These are phyloP conservation scores for Taphrina deformans DNA, from an alignment of 1,139 yeast species.

Conservation along the genomic window DNA sequence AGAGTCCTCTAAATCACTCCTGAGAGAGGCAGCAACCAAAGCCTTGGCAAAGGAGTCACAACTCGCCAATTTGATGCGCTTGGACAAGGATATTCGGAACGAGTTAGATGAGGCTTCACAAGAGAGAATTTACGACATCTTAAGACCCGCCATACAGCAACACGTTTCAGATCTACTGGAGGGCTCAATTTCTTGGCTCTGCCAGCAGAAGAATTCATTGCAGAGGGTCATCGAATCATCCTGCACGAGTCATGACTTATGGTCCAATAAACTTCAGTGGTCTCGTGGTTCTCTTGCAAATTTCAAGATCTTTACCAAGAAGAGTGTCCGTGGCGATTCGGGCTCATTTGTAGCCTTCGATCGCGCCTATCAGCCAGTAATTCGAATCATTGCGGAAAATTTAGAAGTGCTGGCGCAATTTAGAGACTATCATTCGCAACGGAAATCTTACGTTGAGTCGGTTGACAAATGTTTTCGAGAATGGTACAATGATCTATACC, in stretches of 20 bases:
- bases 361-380: background rate
- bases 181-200: background rate
- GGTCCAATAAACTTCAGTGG: conserved; percentile 12
- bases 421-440: background rate
- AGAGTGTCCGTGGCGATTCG: conserved; percentile 16
- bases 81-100: conserved; percentile 2
- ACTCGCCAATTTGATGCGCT: background rate
- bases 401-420: background rate
- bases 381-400: background rate
- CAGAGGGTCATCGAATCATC: background rate
- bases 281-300: background rate
- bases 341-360: background rate
- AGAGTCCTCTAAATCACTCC: background rate
- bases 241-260: background rate
- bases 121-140: background rate
- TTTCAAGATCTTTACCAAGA: background rate
- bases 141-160: conserved; percentile 4
- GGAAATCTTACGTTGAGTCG: background rate
- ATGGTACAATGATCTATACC: background rate
- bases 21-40: background rate
- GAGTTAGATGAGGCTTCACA: conserved; percentile 15
- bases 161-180: background rate
- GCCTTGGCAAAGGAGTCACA: background rate
- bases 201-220: background rate
- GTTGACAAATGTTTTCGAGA: background rate